Evolutionary conservation across 495 filamentous ascomycete species (phyloP).

Genomic region (Talaromyces borbonicus): DNA sequence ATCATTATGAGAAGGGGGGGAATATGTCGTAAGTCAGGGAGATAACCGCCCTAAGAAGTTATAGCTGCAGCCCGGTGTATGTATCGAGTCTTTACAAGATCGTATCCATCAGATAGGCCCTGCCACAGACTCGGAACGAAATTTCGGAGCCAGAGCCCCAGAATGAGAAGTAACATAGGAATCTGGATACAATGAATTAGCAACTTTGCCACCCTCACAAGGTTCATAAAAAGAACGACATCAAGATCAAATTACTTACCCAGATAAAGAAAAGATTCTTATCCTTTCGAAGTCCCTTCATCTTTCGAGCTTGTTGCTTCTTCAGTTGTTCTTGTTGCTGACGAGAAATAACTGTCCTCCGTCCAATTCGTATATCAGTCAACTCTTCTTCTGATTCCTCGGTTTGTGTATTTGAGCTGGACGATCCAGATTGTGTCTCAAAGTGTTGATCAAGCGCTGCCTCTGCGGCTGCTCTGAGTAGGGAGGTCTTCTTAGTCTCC

Average conservation of each 20-base stretch:
- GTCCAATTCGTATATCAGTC: constrained; percentile 35
- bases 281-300: constrained; percentile 66
- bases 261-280: constrained; percentile 78
- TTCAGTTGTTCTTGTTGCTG: constrained; percentile 67
- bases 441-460: constrained; percentile 59
- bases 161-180: constrained; percentile 48
- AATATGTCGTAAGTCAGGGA: neutral
- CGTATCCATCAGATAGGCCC: constrained; percentile 32
- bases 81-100: constrained; percentile 35
- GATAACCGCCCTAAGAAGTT: constrained; percentile 15
- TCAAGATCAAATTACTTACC: constrained; percentile 40
- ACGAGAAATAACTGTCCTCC: constrained; percentile 42
- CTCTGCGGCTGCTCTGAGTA: constrained; percentile 53
- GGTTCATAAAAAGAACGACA: neutral
- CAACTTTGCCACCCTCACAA: neutral
- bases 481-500: constrained; percentile 49
- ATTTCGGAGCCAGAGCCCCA: constrained; percentile 54
- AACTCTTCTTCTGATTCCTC: constrained; percentile 24
- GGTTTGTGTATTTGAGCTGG: constrained; percentile 30
- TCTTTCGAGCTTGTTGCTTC: constrained; percentile 60
- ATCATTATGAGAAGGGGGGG: neutral
- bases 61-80: constrained; percentile 32
- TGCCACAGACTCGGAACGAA: constrained; percentile 46
- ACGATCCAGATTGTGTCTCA: constrained; percentile 41
- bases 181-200: constrained; percentile 16